Evolutionary conservation across 805 yeast species (phyloP).

Genomic region (Schizosaccharomyces osmophilus): DNA sequence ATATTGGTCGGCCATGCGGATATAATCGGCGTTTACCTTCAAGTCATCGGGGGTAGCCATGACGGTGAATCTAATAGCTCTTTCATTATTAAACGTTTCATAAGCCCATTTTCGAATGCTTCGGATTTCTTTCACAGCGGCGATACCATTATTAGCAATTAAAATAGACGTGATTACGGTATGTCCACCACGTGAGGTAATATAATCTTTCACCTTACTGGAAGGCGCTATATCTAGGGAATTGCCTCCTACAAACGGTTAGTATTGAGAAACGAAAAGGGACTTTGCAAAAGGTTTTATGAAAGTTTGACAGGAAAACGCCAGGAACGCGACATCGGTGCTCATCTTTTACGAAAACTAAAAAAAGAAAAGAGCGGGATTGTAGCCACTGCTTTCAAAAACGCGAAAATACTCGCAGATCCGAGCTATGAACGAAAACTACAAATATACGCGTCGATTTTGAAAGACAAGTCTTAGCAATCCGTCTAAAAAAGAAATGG

Average conservation of each 20-base stretch:
- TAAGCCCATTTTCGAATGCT: slow-evolving; percentile 97
- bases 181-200: slow-evolving; percentile 70
- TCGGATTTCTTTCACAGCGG: slow-evolving; percentile 94
- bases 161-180: slow-evolving; percentile 72
- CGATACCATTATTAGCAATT: slow-evolving; percentile 97
- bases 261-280: background rate
- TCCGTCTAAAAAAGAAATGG: too few relatives aligned
- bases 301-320: too few relatives aligned
- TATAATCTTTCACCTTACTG: slow-evolving; percentile 52
- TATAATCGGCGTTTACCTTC: slow-evolving; percentile 88
- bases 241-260: slow-evolving; percentile 32
- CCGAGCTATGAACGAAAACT: too few relatives aligned
- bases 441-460: too few relatives aligned
- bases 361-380: too few relatives aligned
- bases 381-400: too few relatives aligned
- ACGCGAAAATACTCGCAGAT: too few relatives aligned
- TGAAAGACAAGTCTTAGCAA: too few relatives aligned
- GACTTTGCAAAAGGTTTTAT: background rate
- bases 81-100: slow-evolving; percentile 92
- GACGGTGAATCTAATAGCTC: slow-evolving; percentile 77
- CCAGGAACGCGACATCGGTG: too few relatives aligned
- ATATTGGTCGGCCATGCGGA: slow-evolving; percentile 96
- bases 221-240: slow-evolving; percentile 55
- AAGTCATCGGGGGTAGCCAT: slow-evolving; percentile 99
- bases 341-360: slow-evolving; percentile 5